These are phyloP conservation scores for Mitragyna speciosa DNA, from an alignment of 257 asterid genomes.

Conservation along the genomic window DNA sequence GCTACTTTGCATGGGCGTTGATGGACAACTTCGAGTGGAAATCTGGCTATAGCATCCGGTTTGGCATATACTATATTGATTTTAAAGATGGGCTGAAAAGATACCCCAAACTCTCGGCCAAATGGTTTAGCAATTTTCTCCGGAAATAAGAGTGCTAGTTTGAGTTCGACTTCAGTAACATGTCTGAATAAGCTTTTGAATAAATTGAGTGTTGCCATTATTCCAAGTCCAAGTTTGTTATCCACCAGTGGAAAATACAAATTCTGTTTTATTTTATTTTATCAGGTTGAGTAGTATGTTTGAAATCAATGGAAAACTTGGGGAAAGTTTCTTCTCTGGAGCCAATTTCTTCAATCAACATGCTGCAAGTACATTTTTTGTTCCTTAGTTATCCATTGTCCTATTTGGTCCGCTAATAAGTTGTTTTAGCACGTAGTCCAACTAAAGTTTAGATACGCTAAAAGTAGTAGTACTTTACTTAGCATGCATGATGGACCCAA, in stretches of 20 bases:
- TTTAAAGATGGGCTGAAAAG: slow-evolving; percentile 20
- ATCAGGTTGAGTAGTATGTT: not conserved
- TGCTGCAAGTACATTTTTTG: no score
- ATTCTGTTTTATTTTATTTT: not conserved
- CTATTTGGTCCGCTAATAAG: no score
- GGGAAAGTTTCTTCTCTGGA: not conserved
- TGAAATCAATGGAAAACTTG: not conserved
- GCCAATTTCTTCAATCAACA: not conserved
- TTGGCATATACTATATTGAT: slow-evolving; percentile 25
- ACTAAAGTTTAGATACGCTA: no score
- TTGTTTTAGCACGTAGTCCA: no score
- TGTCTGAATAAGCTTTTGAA: not conserved
- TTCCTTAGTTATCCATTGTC: no score
- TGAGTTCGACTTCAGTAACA: not conserved
- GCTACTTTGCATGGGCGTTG: slow-evolving; percentile 34
- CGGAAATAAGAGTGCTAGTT: not conserved
- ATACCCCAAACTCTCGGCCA: slow-evolving; percentile 30
- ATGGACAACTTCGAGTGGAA: slow-evolving; percentile 30
- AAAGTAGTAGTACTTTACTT: no score
- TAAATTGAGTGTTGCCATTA: no score
- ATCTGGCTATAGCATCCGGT: slow-evolving; percentile 28
- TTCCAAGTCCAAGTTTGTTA: not conserved
- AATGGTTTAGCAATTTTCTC: slow-evolving; percentile 27
- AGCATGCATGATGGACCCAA: no score
- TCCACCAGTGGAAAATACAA: not conserved